Conservation (phyloP, 192 early-diverging fungal genomes). For the Backusella westeae region DNA sequence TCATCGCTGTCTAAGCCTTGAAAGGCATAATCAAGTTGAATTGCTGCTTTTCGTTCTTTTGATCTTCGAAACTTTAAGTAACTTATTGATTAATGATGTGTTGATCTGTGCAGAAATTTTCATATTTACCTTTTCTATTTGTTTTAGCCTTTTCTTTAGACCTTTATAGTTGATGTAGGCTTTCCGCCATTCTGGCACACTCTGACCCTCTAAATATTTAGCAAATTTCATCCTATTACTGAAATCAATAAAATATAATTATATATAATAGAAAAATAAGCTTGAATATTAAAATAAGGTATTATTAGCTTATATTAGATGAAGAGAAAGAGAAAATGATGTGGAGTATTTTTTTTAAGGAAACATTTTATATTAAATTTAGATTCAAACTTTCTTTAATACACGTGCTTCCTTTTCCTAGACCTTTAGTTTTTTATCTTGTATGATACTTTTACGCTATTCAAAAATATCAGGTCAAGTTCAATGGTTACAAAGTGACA, state of each 20-base stretch:
- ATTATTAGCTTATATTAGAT: background rate
- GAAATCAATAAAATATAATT: background rate
- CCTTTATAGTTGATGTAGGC: conserved; percentile 66
- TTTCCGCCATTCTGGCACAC: conserved; percentile 69
- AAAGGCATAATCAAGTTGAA: conserved; percentile 19
- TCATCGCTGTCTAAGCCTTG: conserved; percentile 4
- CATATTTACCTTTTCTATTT: conserved; percentile 27
- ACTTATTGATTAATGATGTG: background rate
- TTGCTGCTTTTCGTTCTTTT: conserved; percentile 14
- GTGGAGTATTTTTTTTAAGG: background rate
- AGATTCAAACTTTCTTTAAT: conserved; percentile 1
- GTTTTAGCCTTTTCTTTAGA: conserved; percentile 54
- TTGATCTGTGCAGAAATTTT: background rate
- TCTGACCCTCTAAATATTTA: conserved; percentile 64
- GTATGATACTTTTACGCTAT: background rate
- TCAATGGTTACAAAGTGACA: background rate
- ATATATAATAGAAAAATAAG: background rate
- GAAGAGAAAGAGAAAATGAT: background rate
- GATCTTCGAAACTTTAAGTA: conserved; percentile 8
- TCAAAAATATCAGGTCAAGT: background rate
- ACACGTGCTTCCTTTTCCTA: background rate
- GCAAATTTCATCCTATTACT: conserved; percentile 62
- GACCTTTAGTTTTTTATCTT: background rate
- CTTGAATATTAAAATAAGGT: background rate
- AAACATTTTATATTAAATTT: background rate